These are phyloP conservation scores for Coemansia sp. DNA, from an alignment of 192 early-diverging fungal genomes.

Conservation along the genomic window DNA sequence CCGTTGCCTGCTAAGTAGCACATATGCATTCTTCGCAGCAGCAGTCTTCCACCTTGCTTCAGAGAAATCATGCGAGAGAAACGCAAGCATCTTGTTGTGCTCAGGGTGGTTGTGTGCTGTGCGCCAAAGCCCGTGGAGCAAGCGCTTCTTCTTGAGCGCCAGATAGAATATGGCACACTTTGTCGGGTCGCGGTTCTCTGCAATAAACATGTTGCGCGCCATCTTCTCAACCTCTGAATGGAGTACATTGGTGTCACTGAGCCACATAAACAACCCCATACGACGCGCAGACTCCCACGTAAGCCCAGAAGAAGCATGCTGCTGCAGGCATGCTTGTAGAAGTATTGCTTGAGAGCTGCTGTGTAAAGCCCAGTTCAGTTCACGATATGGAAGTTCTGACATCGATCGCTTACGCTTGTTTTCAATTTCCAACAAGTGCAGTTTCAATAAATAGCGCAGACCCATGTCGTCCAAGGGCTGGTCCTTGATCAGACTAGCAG, in stretches of 20 bases:
- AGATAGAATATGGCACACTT: conserved; percentile 88
- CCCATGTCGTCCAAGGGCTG: conserved; percentile 87
- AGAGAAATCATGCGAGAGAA: conserved; percentile 90
- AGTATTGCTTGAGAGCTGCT: conserved; percentile 80
- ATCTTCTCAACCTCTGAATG: conserved; percentile 77
- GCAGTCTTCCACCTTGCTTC: conserved; percentile 89
- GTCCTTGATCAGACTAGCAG: conserved; percentile 60
- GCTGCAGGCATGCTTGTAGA: conserved; percentile 35
- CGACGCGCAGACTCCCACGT: conserved; percentile 80
- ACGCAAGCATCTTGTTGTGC: conserved; percentile 83
- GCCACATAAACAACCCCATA: conserved; percentile 86
- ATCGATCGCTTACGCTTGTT: conserved; percentile 54
- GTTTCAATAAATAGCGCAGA: conserved; percentile 76
- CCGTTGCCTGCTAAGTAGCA: conserved; percentile 90
- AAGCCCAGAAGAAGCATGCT: conserved; percentile 61
- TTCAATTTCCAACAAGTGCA: conserved; percentile 64
- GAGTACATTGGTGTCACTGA: conserved; percentile 71
- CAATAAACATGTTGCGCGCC: conserved; percentile 84
- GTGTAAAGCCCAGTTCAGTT: conserved; percentile 80
- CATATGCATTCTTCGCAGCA: conserved; percentile 98
- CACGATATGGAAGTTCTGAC: conserved; percentile 61
- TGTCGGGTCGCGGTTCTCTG: conserved; percentile 77
- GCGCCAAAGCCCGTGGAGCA: conserved; percentile 90
- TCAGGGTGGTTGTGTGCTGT: conserved; percentile 81
- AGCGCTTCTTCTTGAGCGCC: conserved; percentile 85